Base-by-base conservation (phyloP, 73 alveolate species). In the Paramecium tetraurelia region DNA sequence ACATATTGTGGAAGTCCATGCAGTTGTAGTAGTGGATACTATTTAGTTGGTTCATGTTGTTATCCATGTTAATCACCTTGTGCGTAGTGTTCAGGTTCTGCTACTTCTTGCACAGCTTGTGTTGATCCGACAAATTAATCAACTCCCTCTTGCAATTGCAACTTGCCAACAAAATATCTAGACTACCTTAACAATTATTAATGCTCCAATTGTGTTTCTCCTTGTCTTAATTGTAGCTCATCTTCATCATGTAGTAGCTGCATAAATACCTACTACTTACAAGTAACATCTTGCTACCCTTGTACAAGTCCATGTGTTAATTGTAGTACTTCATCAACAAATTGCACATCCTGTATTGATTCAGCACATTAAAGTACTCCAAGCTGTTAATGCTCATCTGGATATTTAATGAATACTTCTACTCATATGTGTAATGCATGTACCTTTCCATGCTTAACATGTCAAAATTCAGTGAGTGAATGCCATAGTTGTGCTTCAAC, bases 331-430 rank as follows among this genome's bases (percentile, higher is more conserved):
- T 29, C 38, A 29, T 29, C 87, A 18, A 75, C 87, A 31, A 18
- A 35, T 38, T 75, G 87, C 16, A 36, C 87, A 35, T 10, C 87
- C 22, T 75, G 87, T 75, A 20, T 75, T 38, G 87, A 75, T 75
- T 11, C 57, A 48, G 22, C 59, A 21, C n/a, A 75, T 4, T n/a
- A 38, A 41, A 75, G 43, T 4, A 4, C 44, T 16, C 69, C 87
- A 9, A 12, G 20, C 0, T 75, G 87, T 75, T 2, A 2, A 0
- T 75, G 87, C 11, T 3, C 3, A 0, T 29, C 63, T 41, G 87
- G 87, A 35, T 75, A 75, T 41, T 4, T 36, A 11, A 38, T 36
- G 46, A n/a, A 35, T 38, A 29, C 69, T 36, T 10, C 63, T 10
- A 18, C 57, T 38, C 3, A 41, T 35, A 21, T 27, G 27, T 63